Evolutionary conservation across 2,329 filamentous ascomycete genomes (phyloP).

Genomic region (Neoarthrinium moseri): DNA sequence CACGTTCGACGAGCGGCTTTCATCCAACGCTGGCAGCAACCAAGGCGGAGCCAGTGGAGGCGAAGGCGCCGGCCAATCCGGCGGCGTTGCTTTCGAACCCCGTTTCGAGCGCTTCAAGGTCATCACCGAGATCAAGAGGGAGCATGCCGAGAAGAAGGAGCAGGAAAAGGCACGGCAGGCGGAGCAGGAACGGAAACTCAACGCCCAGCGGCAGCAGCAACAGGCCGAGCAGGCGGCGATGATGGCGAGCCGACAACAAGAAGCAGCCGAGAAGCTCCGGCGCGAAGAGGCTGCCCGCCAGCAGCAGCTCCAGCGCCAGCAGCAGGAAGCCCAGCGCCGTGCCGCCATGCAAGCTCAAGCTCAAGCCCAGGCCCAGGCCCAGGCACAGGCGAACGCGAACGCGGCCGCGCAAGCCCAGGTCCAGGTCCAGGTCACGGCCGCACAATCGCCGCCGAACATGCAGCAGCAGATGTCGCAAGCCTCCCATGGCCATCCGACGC

Average conservation of each 20-base stretch:
- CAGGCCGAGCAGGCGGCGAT: conserved; percentile 39
- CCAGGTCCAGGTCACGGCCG: conserved; percentile 23
- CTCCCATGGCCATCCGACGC: conserved; percentile 42
- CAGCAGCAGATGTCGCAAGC: conserved; percentile 34
- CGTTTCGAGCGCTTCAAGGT: conserved; percentile 91
- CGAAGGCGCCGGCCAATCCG: conserved; percentile 73
- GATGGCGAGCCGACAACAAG: conserved; percentile 38
- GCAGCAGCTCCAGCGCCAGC: conserved; percentile 28
- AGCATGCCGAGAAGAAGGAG: conserved; percentile 74
- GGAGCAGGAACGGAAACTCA: conserved; percentile 55
- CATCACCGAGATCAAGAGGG: conserved; percentile 77
- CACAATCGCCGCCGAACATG: conserved; percentile 27
- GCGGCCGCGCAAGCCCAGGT: conserved; percentile 22
- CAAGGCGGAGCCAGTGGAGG: conserved; percentile 57
- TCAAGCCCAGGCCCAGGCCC: conserved; percentile 19
- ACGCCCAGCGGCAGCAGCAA: conserved; percentile 42
- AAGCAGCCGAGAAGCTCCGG: conserved; percentile 18
- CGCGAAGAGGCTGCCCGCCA: conserved; percentile 20
- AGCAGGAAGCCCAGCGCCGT: conserved; percentile 29
- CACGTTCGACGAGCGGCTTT: conserved; percentile 80
- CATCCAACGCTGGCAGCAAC: conserved; percentile 56
- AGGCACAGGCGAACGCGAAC: conserved; percentile 27
- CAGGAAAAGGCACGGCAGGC: conserved; percentile 70
- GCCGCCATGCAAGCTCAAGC: conserved; percentile 23
- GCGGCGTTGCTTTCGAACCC: conserved; percentile 73